A percentile compares a stretch with the other conserved stretches of the same genome.
phyloP scores from a whole-genome alignment of 169 alveolate genomes.

The Cryptosporidium bovis region DNA sequence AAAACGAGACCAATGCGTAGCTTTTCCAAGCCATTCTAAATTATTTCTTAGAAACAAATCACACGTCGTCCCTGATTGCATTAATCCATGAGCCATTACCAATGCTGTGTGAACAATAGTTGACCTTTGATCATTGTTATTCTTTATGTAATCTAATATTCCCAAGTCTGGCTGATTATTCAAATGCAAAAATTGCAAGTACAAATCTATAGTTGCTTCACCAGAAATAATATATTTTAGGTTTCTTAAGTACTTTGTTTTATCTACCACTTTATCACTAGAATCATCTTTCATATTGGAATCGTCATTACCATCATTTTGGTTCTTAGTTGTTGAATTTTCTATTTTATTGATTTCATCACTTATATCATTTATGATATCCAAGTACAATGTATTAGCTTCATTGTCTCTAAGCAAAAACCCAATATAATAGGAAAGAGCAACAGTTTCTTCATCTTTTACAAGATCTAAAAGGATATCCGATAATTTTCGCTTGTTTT shows the following conservation, averaged over 20 bases:
- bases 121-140: constrained; percentile 75
- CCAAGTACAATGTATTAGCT: not conserved
- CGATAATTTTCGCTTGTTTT: constrained; percentile 2
- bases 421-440: constrained; percentile 34
- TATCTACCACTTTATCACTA: not conserved
- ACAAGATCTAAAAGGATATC: constrained; percentile 1
- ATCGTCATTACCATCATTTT: not conserved
- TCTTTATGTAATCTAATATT: constrained; percentile 80
- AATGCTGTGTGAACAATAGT: constrained; percentile 90
- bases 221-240: constrained; percentile 83
- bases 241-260: constrained; percentile 37
- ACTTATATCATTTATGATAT: not conserved
- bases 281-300: not conserved
- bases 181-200: constrained; percentile 88
- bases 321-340: not conserved
- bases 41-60: constrained; percentile 94
- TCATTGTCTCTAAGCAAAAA: constrained; percentile 19
- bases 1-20: constrained; percentile 90
- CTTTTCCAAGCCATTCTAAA: constrained; percentile 95
- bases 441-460: not conserved
- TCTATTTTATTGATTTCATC: not conserved
- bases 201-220: constrained; percentile 81
- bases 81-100: constrained; percentile 90
- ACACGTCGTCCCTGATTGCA: constrained; percentile 95
- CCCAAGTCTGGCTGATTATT: constrained; percentile 90